Percentiles rank a stretch among this genome's conserved stretches.
phyloP scores from a whole-genome alignment of 768 basidiomycete species.

The Pleurotus sapidus region DNA sequence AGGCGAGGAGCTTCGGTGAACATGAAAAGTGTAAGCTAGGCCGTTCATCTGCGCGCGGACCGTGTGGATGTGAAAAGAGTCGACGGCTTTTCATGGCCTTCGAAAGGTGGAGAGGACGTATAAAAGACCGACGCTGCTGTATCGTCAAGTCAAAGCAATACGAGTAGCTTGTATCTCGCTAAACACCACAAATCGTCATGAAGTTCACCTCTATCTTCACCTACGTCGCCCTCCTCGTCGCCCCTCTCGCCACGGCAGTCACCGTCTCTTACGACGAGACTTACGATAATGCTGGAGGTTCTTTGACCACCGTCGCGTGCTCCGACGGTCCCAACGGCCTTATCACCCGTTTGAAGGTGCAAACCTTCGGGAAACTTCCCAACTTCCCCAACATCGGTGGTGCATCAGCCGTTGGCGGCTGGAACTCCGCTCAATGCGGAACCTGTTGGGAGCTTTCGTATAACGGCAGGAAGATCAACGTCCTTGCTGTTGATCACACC shows the following conservation, averaged over 20 bases:
- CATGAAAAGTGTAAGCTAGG: neutral
- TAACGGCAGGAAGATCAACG: slow-evolving; percentile 38
- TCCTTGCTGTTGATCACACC: slow-evolving; percentile 53
- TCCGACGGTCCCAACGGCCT: slow-evolving; percentile 53
- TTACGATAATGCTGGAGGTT: slow-evolving; percentile 43
- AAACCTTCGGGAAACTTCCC: slow-evolving; percentile 50
- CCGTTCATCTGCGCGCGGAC: neutral
- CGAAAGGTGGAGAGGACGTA: neutral
- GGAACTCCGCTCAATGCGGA: slow-evolving; percentile 52
- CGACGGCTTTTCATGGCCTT: neutral
- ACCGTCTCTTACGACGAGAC: slow-evolving; percentile 40
- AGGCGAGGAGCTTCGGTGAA: neutral
- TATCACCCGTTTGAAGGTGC: slow-evolving; percentile 34
- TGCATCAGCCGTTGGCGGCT: slow-evolving; percentile 45
- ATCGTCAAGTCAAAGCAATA: no score
- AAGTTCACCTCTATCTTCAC: slow-evolving; percentile 12
- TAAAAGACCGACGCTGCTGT: neutral
- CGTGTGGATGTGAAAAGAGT: neutral
- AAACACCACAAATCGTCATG: slow-evolving; percentile 7
- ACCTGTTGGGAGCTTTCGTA: slow-evolving; percentile 60
- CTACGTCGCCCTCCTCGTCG: slow-evolving; percentile 18
- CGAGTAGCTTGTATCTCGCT: neutral
- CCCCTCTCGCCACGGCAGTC: slow-evolving; percentile 23
- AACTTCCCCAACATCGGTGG: slow-evolving; percentile 62
- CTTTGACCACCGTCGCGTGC: slow-evolving; percentile 43